Base-by-base conservation (phyloP, 2,329 filamentous ascomycete species). In the Macroventuria anomochaeta region DNA sequence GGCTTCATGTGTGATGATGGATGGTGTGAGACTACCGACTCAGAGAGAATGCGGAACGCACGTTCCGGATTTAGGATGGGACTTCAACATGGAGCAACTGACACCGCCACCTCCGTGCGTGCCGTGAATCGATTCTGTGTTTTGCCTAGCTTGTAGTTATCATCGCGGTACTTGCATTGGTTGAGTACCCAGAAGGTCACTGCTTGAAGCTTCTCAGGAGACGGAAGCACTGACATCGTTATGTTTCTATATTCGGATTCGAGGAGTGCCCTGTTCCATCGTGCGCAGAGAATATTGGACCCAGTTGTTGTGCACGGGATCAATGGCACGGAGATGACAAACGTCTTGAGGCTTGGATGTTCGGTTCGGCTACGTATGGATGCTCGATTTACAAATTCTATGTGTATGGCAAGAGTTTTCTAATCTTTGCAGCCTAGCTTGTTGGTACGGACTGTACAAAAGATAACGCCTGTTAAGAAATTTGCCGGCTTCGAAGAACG, bases 91-190 rank as follows among this genome's bases (percentile, higher is more conserved):
- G 50, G 51, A 48, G 20, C 29, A 26, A 43, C 44, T 54, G 51
- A 44, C 39, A 54, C 43, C 39, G 44, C 51, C 51, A 40, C 44
- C 51, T 46, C 51, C 46, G 44, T 54, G 44, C 39, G 44, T 46
- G 39, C 51, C 44, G 40, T 36, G 17, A 26, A 23, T 17, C n/a
- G 26, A n/a, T 23, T 8, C 28, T 39, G n/a, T 39, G 13, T 21
- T 44, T 11, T 32, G 12, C 18, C 39, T 44, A 38, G 51, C 33
- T n/a, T 18, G 29, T 26, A 15, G 7, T 23, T 13, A 29, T 11
- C 32, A 26, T 34, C 40, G 28, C 15, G 11, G 34, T 43, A 12
- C 26, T 33, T 54, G 23, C 21, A 34, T 43, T 32, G 8, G n/a
- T n/a, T 7, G 17, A 39, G 17, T 18, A 10, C 20, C 7, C 18